Base-by-base conservation (phyloP, 345 rosid species). In the Heritiera fomes region DNA sequence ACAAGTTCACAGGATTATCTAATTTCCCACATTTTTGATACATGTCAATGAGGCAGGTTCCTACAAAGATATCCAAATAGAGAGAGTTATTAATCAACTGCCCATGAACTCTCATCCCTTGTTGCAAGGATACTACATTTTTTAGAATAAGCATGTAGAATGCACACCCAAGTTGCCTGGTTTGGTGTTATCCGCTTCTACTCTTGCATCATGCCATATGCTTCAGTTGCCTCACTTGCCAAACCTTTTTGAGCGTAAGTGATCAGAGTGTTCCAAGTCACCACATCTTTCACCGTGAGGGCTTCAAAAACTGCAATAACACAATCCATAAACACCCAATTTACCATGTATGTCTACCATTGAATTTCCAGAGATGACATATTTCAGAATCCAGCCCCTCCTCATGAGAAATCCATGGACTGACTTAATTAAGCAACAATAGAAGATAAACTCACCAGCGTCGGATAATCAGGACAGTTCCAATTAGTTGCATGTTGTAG, bases 151-250 rank as follows among this genome's bases (percentile, higher is more conserved):
- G 92, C 92, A 2, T 87, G 87, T 80, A 89, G 52, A 81, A 87
- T 83, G 79, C 90, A 84, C 7, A 83, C 89, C 90, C 90, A 89
- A 49, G 90, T 86, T 75, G 89, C 89, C 76, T 89, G 88, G 70
- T 83, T 86, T 53, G 88, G 82, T 8, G 30, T 77, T 47, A 87
- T 82, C 69, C 79, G 88, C 72, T 60, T 64, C 71, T 77, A 75
- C 76, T 78, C 82, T 69, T 81, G 81, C 92, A 89, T 86, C 78
- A 41, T 9, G 68, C 71, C 70, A 74, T 74, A 87, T 74, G 77
- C 82, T 77, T 86, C 85, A 72, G 85, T 76, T 6, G 92, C 92
- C 84, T 89, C 88, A 58, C 82, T 83, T 66, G 92, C 88, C 76
- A 86, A 83, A 70, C 90, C 92, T 78, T 89, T 89, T 71, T 89